Percentiles rank a stretch among this genome's conserved stretches.
Conservation (phyloP, 306 rosid species). For the Notholithocarpus densiflorus region DNA sequence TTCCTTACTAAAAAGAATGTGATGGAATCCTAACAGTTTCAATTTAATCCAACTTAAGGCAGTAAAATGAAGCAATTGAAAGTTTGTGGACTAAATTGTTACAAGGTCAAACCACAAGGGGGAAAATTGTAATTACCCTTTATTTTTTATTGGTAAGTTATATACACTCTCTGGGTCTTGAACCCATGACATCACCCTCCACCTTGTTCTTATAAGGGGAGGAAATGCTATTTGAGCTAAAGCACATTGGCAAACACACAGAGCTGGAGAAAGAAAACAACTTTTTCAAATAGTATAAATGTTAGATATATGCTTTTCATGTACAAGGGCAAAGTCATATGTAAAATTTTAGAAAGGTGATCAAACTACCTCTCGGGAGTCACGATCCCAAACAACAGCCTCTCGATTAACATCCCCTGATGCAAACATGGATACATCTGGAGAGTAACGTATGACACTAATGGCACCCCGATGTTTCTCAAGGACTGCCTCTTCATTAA, state of each 20-base stretch:
- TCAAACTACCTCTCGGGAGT: conserved; percentile 61
- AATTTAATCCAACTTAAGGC: no score
- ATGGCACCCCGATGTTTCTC: conserved; percentile 94
- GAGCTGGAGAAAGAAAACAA: neutral
- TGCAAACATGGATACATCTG: conserved; percentile 91
- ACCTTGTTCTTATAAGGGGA: no score
- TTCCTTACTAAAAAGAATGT: neutral
- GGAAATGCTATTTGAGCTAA: no score
- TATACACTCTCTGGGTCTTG: no score
- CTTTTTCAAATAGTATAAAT: neutral
- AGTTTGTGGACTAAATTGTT: no score
- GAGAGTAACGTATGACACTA: conserved; percentile 81
- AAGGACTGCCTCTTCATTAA: conserved; percentile 75
- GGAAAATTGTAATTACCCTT: no score
- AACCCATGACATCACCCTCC: no score
- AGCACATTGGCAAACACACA: neutral
- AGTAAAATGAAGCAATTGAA: no score
- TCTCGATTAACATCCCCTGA: conserved; percentile 96
- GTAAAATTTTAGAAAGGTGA: neutral
- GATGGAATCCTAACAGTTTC: no score
- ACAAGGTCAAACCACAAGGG: no score
- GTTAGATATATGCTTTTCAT: neutral
- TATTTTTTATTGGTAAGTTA: no score
- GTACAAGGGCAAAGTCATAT: neutral
- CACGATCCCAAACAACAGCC: conserved; percentile 84